Percentiles rank a stretch among this genome's conserved stretches.
These are phyloP conservation scores for Hansfordia pulvinata DNA, from an alignment of 2,329 filamentous ascomycete species.

Conservation along the genomic window DNA sequence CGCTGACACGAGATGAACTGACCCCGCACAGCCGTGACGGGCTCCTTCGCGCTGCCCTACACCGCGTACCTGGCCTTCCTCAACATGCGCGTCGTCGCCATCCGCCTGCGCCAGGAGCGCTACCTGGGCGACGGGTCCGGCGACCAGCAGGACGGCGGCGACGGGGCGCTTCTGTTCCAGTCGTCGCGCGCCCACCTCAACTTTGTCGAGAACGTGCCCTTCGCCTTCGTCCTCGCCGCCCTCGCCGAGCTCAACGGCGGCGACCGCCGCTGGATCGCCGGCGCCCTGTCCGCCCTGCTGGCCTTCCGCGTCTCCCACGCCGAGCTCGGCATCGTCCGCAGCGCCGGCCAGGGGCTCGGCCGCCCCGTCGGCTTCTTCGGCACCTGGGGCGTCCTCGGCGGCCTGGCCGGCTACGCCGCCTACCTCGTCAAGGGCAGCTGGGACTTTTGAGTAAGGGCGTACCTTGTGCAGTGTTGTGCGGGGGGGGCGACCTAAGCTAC, in stretches of 20 bases:
- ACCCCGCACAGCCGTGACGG: constrained; percentile 18
- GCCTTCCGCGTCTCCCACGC: constrained; percentile 13
- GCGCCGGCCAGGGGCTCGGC: constrained; percentile 9
- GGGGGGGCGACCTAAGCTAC: too few species aligned
- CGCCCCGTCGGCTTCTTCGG: constrained; percentile 16
- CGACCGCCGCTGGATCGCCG: constrained; percentile 10
- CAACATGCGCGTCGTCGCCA: constrained; percentile 12
- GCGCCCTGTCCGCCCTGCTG: constrained; percentile 12
- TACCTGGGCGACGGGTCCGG: constrained; percentile 15
- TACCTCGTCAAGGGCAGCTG: constrained; percentile 10
- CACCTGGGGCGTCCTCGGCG: constrained; percentile 11
- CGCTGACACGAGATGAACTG: too few species aligned
- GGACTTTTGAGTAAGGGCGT: too few species aligned
- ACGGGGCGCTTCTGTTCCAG: constrained; percentile 10
- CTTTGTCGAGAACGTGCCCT: constrained; percentile 18
- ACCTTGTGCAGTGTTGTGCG: too few species aligned
- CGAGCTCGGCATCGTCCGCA: constrained; percentile 12
- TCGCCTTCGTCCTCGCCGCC: constrained; percentile 15
- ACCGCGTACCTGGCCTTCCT: constrained; percentile 17
- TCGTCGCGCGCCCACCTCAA: constrained; percentile 14
- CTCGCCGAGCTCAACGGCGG: constrained; percentile 18
- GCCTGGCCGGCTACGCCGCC: constrained; percentile 14
- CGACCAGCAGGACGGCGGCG: too few species aligned
- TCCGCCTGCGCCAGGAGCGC: constrained; percentile 12
- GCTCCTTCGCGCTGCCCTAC: constrained; percentile 16